Base-by-base conservation (phyloP, 139 green algal genomes). In the Spirogloea muscicola region DNA sequence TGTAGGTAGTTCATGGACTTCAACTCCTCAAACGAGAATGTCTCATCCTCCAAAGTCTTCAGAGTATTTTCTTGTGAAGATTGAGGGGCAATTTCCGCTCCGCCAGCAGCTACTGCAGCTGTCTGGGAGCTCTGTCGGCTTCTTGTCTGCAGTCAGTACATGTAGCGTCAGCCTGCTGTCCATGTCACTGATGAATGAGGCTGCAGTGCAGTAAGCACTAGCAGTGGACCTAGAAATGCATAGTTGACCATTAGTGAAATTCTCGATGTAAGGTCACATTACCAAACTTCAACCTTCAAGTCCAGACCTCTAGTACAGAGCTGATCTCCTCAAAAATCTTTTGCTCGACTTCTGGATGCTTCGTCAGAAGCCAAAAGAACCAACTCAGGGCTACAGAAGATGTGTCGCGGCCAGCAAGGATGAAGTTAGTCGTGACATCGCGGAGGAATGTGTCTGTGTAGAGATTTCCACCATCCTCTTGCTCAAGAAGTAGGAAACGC, bases 331-430 rank as follows among this genome's bases (percentile, higher is more conserved):
- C 13, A 16, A 66, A 13, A n/a, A 77, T 77, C 55, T 77, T 77
- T n/a, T 57, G 33, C 36, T 77, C 69, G 21, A 77, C 69, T 38
- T 77, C 10, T 1, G 55, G 69, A 37, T 70, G 69, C 43, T 25
- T 43, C 7, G 57, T 71, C 37, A 77, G 69, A 34, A 77, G 34
- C 69, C 69, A 77, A 39, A 77, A 77, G 60, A 77, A 71, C 69
- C 69, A 77, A 9, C 33, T 77, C 46, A 77, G 69, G 44, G 60
- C 33, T 6, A 77, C 69, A 2, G 69, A 52, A 21, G 69, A 70
- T 37, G 69, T 77, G 69, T 77, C 69, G 21, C 69, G 31, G 31
- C 69, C 69, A 43, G 69, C 69, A 21, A 77, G 69, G 44, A 77
- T 77, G 60, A 77, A 77, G 55, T 77, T 77, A 38, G 57, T 69